These are phyloP conservation scores for Tuber indicum DNA, from an alignment of 495 filamentous ascomycete genomes.

Conservation along the genomic window DNA sequence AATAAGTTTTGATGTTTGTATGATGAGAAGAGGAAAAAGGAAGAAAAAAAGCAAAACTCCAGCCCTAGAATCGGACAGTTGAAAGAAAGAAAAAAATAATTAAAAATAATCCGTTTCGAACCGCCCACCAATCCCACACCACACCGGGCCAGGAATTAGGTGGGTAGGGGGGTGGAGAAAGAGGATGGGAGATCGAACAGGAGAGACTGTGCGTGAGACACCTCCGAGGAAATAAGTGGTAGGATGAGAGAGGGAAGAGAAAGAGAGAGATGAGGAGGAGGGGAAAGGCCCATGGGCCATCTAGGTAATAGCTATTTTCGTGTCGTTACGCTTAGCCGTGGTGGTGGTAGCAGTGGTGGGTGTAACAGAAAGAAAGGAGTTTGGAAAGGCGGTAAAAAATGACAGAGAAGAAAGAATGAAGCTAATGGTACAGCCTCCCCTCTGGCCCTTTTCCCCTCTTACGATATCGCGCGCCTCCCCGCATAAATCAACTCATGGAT, in stretches of 20 bases:
- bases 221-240: background rate
- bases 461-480: background rate
- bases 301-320: background rate
- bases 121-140: background rate
- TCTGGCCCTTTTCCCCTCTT: background rate
- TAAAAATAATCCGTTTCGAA: background rate
- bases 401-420: constrained; percentile 8
- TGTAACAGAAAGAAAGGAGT: background rate
- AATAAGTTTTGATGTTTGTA: background rate
- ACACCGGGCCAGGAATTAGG: background rate
- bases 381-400: background rate
- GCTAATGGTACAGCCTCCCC: background rate
- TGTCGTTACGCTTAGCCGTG: background rate
- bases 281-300: background rate
- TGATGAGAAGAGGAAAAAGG: background rate
- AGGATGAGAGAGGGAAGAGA: background rate
- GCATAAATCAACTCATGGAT: constrained; percentile 29
- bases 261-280: background rate
- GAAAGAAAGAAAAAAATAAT: background rate
- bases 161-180: background rate
- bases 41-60: constrained; percentile 1
- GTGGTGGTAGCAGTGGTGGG: background rate
- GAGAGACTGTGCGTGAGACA: background rate
- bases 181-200: background rate
- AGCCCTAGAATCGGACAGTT: background rate